A percentile compares a stretch with the other conserved stretches of the same genome.
phyloP scores from a whole-genome alignment of 805 yeast species.

The Lipomyces sp. region DNA sequence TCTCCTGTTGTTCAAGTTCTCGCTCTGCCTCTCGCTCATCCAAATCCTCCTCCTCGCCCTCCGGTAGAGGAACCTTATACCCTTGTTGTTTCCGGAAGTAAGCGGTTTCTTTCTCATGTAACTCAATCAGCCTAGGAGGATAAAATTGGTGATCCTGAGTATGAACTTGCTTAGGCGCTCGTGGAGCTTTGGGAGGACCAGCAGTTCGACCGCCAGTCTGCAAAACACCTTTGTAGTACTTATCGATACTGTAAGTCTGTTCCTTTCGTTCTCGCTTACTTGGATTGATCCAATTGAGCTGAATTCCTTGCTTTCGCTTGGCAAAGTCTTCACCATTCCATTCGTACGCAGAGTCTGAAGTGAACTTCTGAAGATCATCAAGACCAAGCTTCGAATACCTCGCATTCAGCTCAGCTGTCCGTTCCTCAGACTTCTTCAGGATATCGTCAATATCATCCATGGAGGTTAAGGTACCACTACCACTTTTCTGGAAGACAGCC shows the following conservation, averaged over 20 bases:
- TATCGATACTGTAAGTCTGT: slow-evolving; percentile 84
- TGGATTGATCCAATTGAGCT: slow-evolving; percentile 78
- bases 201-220: slow-evolving; percentile 69
- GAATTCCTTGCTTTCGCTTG: slow-evolving; percentile 47
- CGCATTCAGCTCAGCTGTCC: slow-evolving; percentile 76
- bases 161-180: slow-evolving; percentile 81
- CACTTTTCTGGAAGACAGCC: slow-evolving; percentile 67
- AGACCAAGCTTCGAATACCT: slow-evolving; percentile 85
- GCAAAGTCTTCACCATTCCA: slow-evolving; percentile 95
- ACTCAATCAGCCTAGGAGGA: slow-evolving; percentile 72
- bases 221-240: slow-evolving; percentile 80
- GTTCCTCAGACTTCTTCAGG: slow-evolving; percentile 76
- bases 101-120: slow-evolving; percentile 81
- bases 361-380: slow-evolving; percentile 90
- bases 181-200: slow-evolving; percentile 60
- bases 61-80: slow-evolving; percentile 61
- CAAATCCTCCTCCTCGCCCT: slow-evolving; percentile 52
- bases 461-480: slow-evolving; percentile 42
- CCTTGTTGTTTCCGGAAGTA: slow-evolving; percentile 71
- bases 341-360: slow-evolving; percentile 89
- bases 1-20: slow-evolving; percentile 69
- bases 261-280: slow-evolving; percentile 60
- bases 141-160: slow-evolving; percentile 90
- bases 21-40: slow-evolving; percentile 55
- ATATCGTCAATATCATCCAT: slow-evolving; percentile 77